Conservation (phyloP, 176 grass and related monocot species). For the Carex littledalei region DNA sequence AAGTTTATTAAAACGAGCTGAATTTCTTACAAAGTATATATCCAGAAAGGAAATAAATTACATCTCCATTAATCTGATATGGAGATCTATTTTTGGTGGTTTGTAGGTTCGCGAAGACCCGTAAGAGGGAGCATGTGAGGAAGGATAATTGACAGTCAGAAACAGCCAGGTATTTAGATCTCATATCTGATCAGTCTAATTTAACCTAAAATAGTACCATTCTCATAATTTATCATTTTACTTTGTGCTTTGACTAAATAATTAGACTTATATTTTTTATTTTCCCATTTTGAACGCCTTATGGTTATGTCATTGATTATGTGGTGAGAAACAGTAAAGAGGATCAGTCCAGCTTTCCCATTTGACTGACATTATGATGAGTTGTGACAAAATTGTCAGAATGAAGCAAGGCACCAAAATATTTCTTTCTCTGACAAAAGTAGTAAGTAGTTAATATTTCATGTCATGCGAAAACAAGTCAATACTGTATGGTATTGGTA, state of each 20-base stretch:
- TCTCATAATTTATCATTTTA: neutral
- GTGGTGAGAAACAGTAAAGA: neutral
- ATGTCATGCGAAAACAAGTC: no score
- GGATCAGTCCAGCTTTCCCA: neutral
- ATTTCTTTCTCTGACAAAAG: constrained; percentile 8
- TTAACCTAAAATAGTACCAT: neutral
- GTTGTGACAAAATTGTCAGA: constrained; percentile 9
- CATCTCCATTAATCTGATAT: neutral
- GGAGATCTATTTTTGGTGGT: neutral
- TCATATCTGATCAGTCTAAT: neutral
- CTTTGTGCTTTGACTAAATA: neutral
- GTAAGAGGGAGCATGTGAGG: constrained; percentile 15
- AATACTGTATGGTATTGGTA: no score
- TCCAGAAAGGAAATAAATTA: neutral
- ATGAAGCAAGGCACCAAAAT: neutral
- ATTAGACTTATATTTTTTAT: neutral
- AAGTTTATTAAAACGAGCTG: neutral
- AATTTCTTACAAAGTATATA: neutral
- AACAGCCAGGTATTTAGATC: constrained; percentile 11
- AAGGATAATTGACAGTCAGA: constrained; percentile 26
- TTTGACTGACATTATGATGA: constrained; percentile 11
- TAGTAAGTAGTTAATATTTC: neutral
- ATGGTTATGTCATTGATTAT: neutral
- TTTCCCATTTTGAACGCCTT: neutral
- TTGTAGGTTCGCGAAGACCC: neutral